Conservation (phyloP, 176 grass and related monocot species). For the Puccinellia tenuiflora region DNA sequence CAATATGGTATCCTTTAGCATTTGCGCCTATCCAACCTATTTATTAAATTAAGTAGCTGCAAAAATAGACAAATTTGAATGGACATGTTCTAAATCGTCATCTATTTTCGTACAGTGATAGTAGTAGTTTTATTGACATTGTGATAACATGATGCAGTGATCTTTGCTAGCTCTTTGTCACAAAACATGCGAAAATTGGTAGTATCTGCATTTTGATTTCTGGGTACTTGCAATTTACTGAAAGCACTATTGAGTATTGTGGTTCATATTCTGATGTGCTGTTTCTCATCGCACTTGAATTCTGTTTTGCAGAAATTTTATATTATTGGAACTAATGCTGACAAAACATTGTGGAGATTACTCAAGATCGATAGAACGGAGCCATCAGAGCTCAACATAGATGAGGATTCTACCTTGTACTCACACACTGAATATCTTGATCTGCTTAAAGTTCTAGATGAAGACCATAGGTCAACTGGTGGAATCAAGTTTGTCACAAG, state of each 20-base stretch:
- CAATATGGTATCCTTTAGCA: not conserved
- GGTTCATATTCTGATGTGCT: not conserved
- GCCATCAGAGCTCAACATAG: slow-evolving; percentile 66
- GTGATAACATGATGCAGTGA: not conserved
- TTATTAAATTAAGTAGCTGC: not conserved
- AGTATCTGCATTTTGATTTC: not conserved
- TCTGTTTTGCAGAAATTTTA: slow-evolving; percentile 71
- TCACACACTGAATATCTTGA: slow-evolving; percentile 56
- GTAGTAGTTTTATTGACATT: not conserved
- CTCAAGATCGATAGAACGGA: slow-evolving; percentile 91
- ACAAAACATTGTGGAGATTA: slow-evolving; percentile 66
- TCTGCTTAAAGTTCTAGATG: slow-evolving; percentile 62
- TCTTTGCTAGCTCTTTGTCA: not conserved
- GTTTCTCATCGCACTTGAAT: slow-evolving; percentile 10
- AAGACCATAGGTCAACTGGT: slow-evolving; percentile 68
- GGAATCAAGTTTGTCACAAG: slow-evolving; percentile 87
- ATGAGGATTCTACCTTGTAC: slow-evolving; percentile 55
- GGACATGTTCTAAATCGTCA: not conserved
- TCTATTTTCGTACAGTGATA: not conserved
- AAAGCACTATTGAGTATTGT: not conserved
- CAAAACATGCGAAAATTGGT: not conserved
- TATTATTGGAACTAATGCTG: slow-evolving; percentile 75
- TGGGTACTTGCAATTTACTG: not conserved
- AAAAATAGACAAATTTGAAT: not conserved
- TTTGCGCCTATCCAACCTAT: not conserved